These are phyloP conservation scores for Gnomoniopsis smithogilvyi DNA, from an alignment of 2,329 filamentous ascomycete species.

Conservation along the genomic window DNA sequence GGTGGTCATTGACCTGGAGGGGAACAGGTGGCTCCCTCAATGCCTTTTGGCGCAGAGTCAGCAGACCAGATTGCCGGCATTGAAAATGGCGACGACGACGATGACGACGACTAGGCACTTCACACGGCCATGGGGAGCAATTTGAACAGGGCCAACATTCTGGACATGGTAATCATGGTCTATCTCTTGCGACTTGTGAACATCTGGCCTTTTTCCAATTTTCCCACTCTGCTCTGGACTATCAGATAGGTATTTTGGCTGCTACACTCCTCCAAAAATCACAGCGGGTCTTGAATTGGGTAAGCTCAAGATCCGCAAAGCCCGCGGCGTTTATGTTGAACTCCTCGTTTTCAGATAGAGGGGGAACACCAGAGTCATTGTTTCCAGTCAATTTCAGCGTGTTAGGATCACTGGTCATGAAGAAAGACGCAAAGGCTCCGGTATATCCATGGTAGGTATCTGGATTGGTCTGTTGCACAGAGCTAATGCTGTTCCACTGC, in stretches of 20 bases:
- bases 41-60: no score
- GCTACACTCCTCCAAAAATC: conserved; percentile 50
- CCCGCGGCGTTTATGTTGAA: conserved; percentile 47
- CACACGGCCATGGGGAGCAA: no score
- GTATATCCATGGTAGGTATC: conserved; percentile 53
- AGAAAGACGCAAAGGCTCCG: conserved; percentile 59
- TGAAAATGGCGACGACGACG: no score
- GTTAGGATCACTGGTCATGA: conserved; percentile 58
- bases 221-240: not conserved
- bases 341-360: conserved; percentile 38
- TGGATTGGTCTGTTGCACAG: conserved; percentile 47
- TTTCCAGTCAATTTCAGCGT: conserved; percentile 48
- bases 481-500: conserved; percentile 55
- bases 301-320: conserved; percentile 37
- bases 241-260: conserved; percentile 42
- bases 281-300: conserved; percentile 43
- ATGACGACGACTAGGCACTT: no score
- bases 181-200: no score
- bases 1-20: no score
- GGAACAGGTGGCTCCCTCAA: no score
- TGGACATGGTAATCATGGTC: no score
- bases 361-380: conserved; percentile 42
- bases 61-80: no score
- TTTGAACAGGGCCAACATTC: no score
- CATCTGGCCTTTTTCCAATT: not conserved